A percentile compares a stretch with the other conserved stretches of the same genome.
Evolutionary conservation across 2,329 filamentous ascomycete species (phyloP).

Genomic region (Drechslerella coelobrocha): DNA sequence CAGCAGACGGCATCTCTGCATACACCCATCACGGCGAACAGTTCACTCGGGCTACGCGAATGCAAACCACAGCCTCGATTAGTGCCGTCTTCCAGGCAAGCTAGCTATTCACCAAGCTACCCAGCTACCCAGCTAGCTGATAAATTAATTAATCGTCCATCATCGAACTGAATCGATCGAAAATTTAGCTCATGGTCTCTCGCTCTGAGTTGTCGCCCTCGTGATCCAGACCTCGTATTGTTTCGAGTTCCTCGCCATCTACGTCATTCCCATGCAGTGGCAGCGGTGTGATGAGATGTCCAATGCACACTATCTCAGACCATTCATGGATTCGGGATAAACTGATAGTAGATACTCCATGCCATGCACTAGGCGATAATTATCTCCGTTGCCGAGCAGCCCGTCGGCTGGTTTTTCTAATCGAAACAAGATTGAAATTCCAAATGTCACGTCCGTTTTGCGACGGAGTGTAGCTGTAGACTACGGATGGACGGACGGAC

Average conservation of each 20-base stretch:
- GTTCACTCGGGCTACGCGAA: neutral
- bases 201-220: conserved; percentile 6
- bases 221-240: conserved; percentile 15
- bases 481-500: too few relatives aligned
- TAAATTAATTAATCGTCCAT: conserved; percentile 11
- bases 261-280: conserved; percentile 44
- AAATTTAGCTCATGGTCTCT: too few relatives aligned
- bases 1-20: too few relatives aligned
- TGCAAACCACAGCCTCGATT: conserved; percentile 4
- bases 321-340: neutral
- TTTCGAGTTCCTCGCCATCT: conserved; percentile 11
- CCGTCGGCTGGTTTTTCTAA: too few relatives aligned
- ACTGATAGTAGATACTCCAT: neutral
- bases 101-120: too few relatives aligned
- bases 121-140: too few relatives aligned
- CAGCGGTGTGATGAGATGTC: conserved; percentile 47
- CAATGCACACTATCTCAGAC: conserved; percentile 15
- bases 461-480: too few relatives aligned
- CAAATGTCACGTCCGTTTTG: too few relatives aligned
- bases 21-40: neutral
- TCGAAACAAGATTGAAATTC: too few relatives aligned
- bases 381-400: too few relatives aligned
- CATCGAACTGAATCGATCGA: too few relatives aligned
- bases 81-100: neutral
- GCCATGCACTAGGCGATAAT: too few relatives aligned